Base-by-base conservation (phyloP, 148 eudicot genomes). In the Salicornia ramosissima region DNA sequence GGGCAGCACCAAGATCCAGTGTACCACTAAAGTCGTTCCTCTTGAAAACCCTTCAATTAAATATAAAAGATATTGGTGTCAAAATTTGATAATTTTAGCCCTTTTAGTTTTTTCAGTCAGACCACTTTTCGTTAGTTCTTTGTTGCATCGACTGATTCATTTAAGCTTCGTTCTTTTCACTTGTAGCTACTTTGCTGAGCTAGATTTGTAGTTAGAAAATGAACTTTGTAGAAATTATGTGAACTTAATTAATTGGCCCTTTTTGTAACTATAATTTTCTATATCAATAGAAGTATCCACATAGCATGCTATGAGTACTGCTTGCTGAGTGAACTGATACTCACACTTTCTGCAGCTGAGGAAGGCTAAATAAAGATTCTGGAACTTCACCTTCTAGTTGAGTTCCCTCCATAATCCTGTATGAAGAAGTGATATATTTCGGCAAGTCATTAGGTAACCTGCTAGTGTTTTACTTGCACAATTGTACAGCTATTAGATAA, bases 281-380 rank as follows among this genome's bases (percentile, higher is more conserved):
- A 43, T 29, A 55, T 42, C 30, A 39, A 25, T 19, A 13, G 29
- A 11, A 61, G 52, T 18, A 57, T 25, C 67, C 47, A 21, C 33
- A 29, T 10, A 39, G 0, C 46, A 71, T 34, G 19, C 21, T n/a
- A 12, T 61, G n/a, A n/a, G 10, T 10, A 54, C 2, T 51, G 18
- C 25, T 18, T 46, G 14, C 24, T 29, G 24, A 68, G 40, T 68
- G 31, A 46, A 64, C 46, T 39, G 70, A 59, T 74, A 79, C 90
- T 83, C 74, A 88, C 95, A 85, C 83, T 62, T 78, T 81, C 64
- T 86, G 84, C 78, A 88, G 71, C 79, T 84, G 90, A 62, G 80
- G 76, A 68, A 78, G 81, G 72, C 80, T 74, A 75, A 88, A 88
- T 59, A 88, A 55, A 18, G 64, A 22, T 46, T 26, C 64, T 34